These are phyloP conservation scores for Lepiota venenata DNA, from an alignment of 768 basidiomycete species.

Conservation along the genomic window DNA sequence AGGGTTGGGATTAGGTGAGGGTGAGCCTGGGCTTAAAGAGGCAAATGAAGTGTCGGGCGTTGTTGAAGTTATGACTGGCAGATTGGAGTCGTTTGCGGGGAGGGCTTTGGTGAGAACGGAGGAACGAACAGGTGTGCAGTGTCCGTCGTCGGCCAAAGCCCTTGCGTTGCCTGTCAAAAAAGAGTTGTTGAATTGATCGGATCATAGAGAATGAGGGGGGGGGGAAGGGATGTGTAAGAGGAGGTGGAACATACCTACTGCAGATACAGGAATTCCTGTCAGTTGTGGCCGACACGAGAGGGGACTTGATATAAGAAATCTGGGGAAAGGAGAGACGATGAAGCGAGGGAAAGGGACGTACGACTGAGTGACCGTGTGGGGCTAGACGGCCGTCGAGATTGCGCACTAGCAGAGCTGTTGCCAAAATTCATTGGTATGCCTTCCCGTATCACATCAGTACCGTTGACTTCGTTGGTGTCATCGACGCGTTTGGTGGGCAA, in stretches of 20 bases:
- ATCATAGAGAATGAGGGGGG: not conserved
- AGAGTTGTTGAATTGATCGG: slow-evolving; percentile 15
- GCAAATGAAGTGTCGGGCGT: slow-evolving; percentile 15
- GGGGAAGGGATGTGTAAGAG: slow-evolving; percentile 4
- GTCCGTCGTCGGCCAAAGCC: slow-evolving; percentile 74
- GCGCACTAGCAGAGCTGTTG: slow-evolving; percentile 31
- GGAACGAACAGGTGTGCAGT: slow-evolving; percentile 33
- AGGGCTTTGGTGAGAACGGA: slow-evolving; percentile 19
- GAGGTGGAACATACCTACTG: slow-evolving; percentile 59
- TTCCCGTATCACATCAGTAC: slow-evolving; percentile 50
- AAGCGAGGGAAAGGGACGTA: slow-evolving; percentile 37
- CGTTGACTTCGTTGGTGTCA: slow-evolving; percentile 40
- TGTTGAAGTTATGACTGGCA: slow-evolving; percentile 2
- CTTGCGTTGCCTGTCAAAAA: slow-evolving; percentile 71
- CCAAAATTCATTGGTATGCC: slow-evolving; percentile 66
- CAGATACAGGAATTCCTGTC: slow-evolving; percentile 71
- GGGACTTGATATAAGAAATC: slow-evolving; percentile 17
- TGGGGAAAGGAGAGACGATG: slow-evolving; percentile 13
- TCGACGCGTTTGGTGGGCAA: slow-evolving; percentile 59
- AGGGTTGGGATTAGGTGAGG: slow-evolving; percentile 23
- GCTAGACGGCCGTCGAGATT: slow-evolving; percentile 56
- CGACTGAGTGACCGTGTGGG: slow-evolving; percentile 79
- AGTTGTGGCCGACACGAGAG: slow-evolving; percentile 8
- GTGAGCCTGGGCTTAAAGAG: slow-evolving; percentile 34
- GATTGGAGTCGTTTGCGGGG: slow-evolving; percentile 4